Base-by-base conservation (phyloP, 768 basidiomycete genomes). In the Pisolithus orientalis region DNA sequence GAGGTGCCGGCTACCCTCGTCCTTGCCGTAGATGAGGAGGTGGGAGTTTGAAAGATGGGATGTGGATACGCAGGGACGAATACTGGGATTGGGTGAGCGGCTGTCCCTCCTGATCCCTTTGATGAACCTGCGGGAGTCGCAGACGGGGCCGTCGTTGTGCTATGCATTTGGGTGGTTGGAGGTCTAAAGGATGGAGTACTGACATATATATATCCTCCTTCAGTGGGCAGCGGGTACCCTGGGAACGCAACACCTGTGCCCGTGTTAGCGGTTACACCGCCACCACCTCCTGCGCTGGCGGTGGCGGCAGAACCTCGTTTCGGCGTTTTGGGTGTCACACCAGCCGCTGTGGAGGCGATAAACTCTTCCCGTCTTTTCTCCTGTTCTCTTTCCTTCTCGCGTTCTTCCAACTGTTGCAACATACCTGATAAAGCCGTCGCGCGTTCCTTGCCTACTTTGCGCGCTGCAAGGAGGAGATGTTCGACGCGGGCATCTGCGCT, bases 401-500 rank as follows among this genome's bases (percentile, higher is more conserved):
- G 62, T 32, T 72, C 73, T 14, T 67, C 63, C 45, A 68, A 55
- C 21, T 65, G 65, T 5, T 71, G 69, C 17, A 70, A 62, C 59
- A 81, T 63, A 6, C 84, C 83, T 0, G 80, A 75, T 21, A 83
- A 62, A n/a, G 79, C 62, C 4, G 75, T 75, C 0, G 81, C 78
- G 7, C 86, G 78, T 50, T 80, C 74, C 31, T 80, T 76, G 4
- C 87, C 87, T 4, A 88, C 74, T 49, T 72, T 82, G n/a, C 85
- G 78, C 8, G 85, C 83, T 3, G 87, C 87, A 11, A 86, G 70
- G 1, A 90, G 72, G 10, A 89, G 68, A 58, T 86, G 86, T 58
- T 90, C 87, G 0, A 77, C 74, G 44, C 84, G 78, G 4, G 87
- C 88, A 55, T 90, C 88, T 2, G 83, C 70, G 55, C 75, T 64